Evolutionary conservation across 2,329 filamentous ascomycete species (phyloP), one percentile per base, ranked within the genome.

Genomic region (Alternaria infectoria): DNA sequence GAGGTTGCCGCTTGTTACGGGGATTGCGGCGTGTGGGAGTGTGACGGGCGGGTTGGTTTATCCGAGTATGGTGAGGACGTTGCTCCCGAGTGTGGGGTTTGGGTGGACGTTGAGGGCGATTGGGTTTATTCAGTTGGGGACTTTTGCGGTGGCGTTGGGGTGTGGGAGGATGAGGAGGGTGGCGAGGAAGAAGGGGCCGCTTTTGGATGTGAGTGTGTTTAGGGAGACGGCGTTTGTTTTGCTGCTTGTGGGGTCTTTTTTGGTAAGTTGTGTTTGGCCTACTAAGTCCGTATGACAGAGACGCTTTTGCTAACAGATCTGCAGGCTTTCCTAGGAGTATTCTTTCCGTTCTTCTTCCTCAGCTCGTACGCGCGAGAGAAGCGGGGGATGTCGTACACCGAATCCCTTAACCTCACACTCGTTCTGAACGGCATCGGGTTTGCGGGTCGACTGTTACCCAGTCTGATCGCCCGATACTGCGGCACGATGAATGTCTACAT

Each of bases 31-130:
- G 6, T 60, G 49, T 12, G 72, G 70, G 4, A 59, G 54, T 10
- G 50, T 50, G 3, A 65, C 61, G 3, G 71, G 67, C 7, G 70
- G 70, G 7, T 26, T 73, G 5, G 49, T 73, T 4, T 72, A 64
- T 26, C 68, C 70, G 4, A 25, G 54, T 12, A 68, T 73, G 15
- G 62, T 55, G 5, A 51, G 56, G 43, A 32, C 62, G 11, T 45
- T 65, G 17, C 11, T 73, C 3, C 54, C 58, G 1, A 54, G 6
- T 12, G 45, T 70, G 13, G 70, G 70, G 6, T 90, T 89, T 70
- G 82, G 81, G 0, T 90, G 88, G 87, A 88, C 89, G 0, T 82
- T 89, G 43, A 81, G 88, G 0, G 83, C 84, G 0, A 81, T 89
- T 51, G 88, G 86, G 0, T 84, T 59, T 17, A 32, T 51, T 21